Conservation (phyloP, 805 yeast species). For the Scheffersomyces coipomensis region DNA sequence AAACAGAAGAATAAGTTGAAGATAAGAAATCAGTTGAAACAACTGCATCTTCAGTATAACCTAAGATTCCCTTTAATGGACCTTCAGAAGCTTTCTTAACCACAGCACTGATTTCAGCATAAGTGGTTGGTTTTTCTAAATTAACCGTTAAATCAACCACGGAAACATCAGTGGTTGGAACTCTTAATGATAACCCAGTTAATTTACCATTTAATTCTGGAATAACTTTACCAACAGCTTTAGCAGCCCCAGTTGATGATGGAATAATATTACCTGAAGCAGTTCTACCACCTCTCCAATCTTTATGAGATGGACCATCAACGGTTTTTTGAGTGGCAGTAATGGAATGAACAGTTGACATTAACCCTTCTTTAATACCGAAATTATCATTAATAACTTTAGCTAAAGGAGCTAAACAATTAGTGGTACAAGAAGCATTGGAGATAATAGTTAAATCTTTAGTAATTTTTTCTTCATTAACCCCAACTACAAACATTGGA, state of each 20-base stretch:
- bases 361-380: slow-evolving; percentile 88
- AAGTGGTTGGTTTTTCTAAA: slow-evolving; percentile 71
- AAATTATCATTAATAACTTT: slow-evolving; percentile 82
- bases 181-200: slow-evolving; percentile 92
- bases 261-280: slow-evolving; percentile 95
- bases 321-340: slow-evolving; percentile 96
- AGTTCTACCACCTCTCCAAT: slow-evolving; percentile 98
- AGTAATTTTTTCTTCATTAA: slow-evolving; percentile 77
- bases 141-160: slow-evolving; percentile 91
- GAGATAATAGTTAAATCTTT: slow-evolving; percentile 75
- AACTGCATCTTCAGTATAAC: slow-evolving; percentile 90
- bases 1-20: slow-evolving; percentile 82
- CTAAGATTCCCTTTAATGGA: slow-evolving; percentile 75
- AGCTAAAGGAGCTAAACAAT: slow-evolving; percentile 93
- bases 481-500: slow-evolving; percentile 94
- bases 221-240: slow-evolving; percentile 94
- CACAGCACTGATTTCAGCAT: slow-evolving; percentile 78
- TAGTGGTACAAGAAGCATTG: slow-evolving; percentile 94
- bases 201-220: slow-evolving; percentile 89
- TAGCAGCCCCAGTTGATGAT: slow-evolving; percentile 96
- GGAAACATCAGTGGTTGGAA: slow-evolving; percentile 90
- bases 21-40: slow-evolving; percentile 88
- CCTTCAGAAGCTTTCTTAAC: slow-evolving; percentile 77
- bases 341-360: slow-evolving; percentile 96
- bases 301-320: slow-evolving; percentile 96